Evolutionary conservation across 495 filamentous ascomycete genomes (phyloP).

Genomic region (Penicillium samsonianum): DNA sequence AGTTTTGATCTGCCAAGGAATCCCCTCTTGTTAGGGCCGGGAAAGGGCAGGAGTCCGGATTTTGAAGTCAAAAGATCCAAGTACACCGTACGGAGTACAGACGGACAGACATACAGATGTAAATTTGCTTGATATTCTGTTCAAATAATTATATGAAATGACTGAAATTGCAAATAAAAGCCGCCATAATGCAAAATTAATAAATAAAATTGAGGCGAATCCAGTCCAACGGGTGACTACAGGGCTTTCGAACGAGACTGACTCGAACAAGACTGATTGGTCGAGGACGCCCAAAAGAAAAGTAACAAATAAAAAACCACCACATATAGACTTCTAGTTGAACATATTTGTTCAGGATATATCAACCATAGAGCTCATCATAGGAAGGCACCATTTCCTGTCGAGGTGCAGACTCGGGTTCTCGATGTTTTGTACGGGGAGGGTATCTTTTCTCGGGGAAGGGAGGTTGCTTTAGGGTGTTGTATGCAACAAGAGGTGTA

Average conservation of each 20-base stretch:
- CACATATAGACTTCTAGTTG: constrained; percentile 7
- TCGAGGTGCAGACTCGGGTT: constrained; percentile 19
- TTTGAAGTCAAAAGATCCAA: constrained; percentile 1
- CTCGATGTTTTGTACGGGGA: constrained; percentile 26
- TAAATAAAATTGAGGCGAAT: background rate
- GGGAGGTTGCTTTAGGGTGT: background rate
- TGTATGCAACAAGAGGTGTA: constrained; percentile 30
- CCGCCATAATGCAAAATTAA: constrained; percentile 11
- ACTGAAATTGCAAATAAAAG: background rate
- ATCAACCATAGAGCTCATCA: constrained; percentile 48
- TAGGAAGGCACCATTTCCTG: constrained; percentile 48
- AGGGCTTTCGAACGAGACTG: background rate
- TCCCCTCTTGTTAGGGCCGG: constrained; percentile 4
- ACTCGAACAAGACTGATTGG: background rate
- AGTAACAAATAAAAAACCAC: constrained; percentile 8
- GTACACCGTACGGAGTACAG: background rate
- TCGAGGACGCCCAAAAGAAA: constrained; percentile 3
- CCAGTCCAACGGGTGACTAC: constrained; percentile 1
- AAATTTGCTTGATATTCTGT: background rate
- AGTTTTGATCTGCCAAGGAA: background rate
- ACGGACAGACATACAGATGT: background rate
- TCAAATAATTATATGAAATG: background rate
- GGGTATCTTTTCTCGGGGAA: constrained; percentile 28
- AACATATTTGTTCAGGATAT: background rate
- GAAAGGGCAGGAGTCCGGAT: background rate